A percentile compares a stretch with the other conserved stretches of the same genome.
phyloP scores from a whole-genome alignment of 495 filamentous ascomycete genomes.

The Neurospora intermedia region DNA sequence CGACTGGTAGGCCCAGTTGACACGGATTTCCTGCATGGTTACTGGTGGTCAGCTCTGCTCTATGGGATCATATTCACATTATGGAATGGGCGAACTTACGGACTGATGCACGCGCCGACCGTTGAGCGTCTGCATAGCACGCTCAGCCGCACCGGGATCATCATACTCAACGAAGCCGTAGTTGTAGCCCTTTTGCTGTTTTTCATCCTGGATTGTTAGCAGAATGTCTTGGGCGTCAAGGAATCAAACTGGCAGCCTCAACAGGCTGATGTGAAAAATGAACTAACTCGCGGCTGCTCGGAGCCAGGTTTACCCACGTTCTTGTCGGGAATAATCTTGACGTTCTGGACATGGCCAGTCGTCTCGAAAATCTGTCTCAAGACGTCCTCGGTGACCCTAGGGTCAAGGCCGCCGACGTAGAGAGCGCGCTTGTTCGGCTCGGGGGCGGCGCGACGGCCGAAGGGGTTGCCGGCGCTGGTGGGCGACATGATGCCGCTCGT shows the following conservation, averaged over 20 bases:
- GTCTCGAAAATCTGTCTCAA: constrained; percentile 98
- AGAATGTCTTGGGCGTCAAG: neutral
- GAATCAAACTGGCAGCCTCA: neutral
- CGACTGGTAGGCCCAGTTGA: constrained; percentile 99
- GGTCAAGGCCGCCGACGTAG: constrained; percentile 93
- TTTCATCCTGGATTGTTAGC: neutral
- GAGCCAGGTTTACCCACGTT: constrained; percentile 52
- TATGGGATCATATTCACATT: neutral
- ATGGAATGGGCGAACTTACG: constrained; percentile 40
- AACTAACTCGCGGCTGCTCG: neutral
- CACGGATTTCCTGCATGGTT: constrained; percentile 77
- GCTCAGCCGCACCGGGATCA: constrained; percentile 89
- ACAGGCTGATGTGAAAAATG: neutral
- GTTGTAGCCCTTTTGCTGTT: constrained; percentile 87
- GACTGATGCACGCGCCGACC: constrained; percentile 90
- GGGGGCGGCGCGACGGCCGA: constrained; percentile 82
- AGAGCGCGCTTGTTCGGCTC: constrained; percentile 98
- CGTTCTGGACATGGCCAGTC: constrained; percentile 92
- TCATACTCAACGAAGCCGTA: constrained; percentile 99
- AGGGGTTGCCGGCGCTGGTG: constrained; percentile 58
- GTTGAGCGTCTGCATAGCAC: constrained; percentile 94
- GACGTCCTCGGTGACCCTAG: constrained; percentile 91
- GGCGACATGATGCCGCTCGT: constrained; percentile 68
- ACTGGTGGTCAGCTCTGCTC: neutral
- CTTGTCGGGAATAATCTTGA: constrained; percentile 99